These are phyloP conservation scores for Biscogniauxia mediterranea DNA, from an alignment of 2,329 filamentous ascomycete species.

Conservation along the genomic window DNA sequence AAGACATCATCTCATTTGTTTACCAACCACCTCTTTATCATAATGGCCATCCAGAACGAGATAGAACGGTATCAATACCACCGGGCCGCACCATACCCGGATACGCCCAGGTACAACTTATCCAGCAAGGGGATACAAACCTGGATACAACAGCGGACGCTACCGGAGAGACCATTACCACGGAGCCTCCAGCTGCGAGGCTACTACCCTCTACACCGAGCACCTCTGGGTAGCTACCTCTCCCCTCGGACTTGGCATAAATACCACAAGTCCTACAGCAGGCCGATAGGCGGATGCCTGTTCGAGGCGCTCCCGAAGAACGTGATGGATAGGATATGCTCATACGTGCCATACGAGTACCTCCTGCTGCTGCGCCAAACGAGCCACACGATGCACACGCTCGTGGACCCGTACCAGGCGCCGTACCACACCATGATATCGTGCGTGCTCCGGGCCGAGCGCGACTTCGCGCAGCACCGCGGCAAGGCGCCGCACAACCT, in stretches of 20 bases:
- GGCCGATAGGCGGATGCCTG: neutral
- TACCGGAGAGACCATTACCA: too few species aligned
- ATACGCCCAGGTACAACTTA: neutral
- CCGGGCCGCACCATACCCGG: neutral
- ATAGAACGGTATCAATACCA: neutral
- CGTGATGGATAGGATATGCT: slow-evolving; percentile 13
- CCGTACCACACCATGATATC: slow-evolving; percentile 12
- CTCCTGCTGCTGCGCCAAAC: slow-evolving; percentile 12
- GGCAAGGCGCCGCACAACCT: slow-evolving; percentile 4
- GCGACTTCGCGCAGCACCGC: slow-evolving; percentile 17
- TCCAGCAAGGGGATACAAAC: neutral
- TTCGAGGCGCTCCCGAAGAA: slow-evolving; percentile 13
- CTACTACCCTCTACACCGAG: too few species aligned
- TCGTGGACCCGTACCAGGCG: slow-evolving; percentile 14
- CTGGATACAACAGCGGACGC: neutral
- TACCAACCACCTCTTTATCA: neutral
- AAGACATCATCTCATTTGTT: neutral
- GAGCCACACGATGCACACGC: slow-evolving; percentile 3
- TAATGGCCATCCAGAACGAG: slow-evolving; percentile 10
- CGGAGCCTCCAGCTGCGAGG: too few species aligned
- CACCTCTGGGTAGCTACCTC: slow-evolving; percentile 1
- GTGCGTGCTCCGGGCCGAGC: slow-evolving; percentile 18
- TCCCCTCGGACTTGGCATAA: slow-evolving; percentile 3
- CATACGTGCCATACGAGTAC: slow-evolving; percentile 16
- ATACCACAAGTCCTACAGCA: slow-evolving; percentile 11